Evolutionary conservation across 2,329 filamentous ascomycete species (phyloP).

Genomic region (Colletotrichum lini): DNA sequence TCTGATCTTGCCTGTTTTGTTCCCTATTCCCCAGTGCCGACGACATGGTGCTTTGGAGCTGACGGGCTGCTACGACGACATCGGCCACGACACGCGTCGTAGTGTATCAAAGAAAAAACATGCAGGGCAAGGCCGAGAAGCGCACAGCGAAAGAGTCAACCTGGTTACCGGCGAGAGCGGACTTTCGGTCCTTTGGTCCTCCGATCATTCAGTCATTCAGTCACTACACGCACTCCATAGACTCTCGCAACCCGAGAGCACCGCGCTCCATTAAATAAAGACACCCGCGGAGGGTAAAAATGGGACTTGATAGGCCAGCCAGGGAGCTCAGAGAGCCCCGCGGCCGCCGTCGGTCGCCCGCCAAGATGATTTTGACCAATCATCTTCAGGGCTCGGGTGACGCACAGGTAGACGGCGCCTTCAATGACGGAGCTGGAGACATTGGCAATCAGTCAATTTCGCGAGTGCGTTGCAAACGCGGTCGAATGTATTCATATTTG

Average conservation of each 20-base stretch:
- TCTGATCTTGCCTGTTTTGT: no score
- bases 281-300: neutral
- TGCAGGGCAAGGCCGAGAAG: no score
- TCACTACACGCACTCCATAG: no score
- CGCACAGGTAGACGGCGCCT: neutral
- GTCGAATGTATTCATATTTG: neutral
- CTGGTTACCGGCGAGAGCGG: neutral
- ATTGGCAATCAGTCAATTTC: neutral
- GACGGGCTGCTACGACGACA: neutral
- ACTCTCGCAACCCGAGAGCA: slow-evolving; percentile 28
- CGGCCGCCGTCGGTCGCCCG: slow-evolving; percentile 22
- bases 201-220: neutral
- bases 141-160: slow-evolving; percentile 16
- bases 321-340: neutral
- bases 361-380: slow-evolving; percentile 28
- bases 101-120: slow-evolving; percentile 9
- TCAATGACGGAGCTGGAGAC: slow-evolving; percentile 19
- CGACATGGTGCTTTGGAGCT: neutral
- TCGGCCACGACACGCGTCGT: neutral
- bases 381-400: neutral
- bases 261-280: slow-evolving; percentile 19
- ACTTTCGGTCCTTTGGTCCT: neutral
- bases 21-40: neutral
- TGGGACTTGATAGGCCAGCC: neutral
- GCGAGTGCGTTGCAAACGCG: neutral